These are phyloP conservation scores for Lepiota subincarnata DNA, from an alignment of 768 basidiomycete species.

Conservation along the genomic window DNA sequence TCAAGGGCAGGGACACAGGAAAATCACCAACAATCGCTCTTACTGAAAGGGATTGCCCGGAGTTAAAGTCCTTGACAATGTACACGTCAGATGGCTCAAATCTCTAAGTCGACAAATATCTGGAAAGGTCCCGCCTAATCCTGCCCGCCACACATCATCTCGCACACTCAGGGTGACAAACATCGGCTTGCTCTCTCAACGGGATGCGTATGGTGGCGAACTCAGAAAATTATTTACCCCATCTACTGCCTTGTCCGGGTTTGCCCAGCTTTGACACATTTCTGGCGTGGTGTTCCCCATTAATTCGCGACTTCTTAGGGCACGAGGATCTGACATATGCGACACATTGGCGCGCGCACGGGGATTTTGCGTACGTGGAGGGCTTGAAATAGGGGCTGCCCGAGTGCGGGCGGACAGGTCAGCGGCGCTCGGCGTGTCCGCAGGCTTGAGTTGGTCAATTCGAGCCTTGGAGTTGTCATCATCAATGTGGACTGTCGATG, in stretches of 20 bases:
- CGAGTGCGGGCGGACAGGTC: background rate
- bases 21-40: no score
- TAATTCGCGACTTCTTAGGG: background rate
- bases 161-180: background rate
- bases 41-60: background rate
- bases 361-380: background rate
- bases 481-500: constrained; percentile 19
- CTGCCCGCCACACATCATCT: background rate
- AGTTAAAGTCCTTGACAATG: background rate
- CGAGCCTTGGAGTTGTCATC: background rate
- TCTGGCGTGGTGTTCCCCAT: constrained; percentile 1
- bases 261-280: constrained; percentile 6
- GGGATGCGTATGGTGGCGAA: background rate
- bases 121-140: no score
- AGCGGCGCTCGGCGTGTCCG: background rate
- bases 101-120: background rate
- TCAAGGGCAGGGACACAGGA: no score
- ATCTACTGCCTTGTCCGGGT: constrained; percentile 3
- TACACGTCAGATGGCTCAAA: background rate
- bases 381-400: background rate
- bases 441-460: background rate
- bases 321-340: constrained; percentile 10
- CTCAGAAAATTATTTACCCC: constrained; percentile 3
- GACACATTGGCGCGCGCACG: constrained; percentile 4
- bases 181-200: background rate